Conservation (phyloP, 495 filamentous ascomycete genomes). For the Aspergillus conjunctus region DNA sequence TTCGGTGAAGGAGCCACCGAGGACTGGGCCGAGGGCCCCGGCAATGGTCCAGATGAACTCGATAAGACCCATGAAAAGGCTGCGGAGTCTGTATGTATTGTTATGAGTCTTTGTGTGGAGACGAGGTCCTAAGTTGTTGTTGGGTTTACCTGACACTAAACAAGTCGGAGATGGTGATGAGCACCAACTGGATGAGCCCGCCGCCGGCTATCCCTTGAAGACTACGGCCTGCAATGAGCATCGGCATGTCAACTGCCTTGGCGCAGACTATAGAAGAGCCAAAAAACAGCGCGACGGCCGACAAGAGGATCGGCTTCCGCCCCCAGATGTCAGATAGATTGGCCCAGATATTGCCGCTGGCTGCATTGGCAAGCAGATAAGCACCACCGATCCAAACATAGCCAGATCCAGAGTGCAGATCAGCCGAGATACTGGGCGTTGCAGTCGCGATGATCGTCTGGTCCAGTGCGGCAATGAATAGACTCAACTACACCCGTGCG, state of each 20-base stretch:
- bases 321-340: conserved; percentile 65
- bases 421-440: conserved; percentile 58
- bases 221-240: conserved; percentile 57
- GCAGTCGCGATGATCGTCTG: conserved; percentile 64
- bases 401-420: conserved; percentile 60
- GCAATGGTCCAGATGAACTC: conserved; percentile 61
- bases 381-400: conserved; percentile 71
- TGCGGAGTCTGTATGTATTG: conserved; percentile 43
- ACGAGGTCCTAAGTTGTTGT: not conserved
- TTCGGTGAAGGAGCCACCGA: conserved; percentile 69
- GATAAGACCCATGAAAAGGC: conserved; percentile 56
- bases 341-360: conserved; percentile 57
- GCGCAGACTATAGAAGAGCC: conserved; percentile 52
- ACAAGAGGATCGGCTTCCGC: conserved; percentile 54
- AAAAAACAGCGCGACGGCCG: conserved; percentile 48
- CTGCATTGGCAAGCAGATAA: conserved; percentile 59
- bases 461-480: conserved; percentile 64
- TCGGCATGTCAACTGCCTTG: conserved; percentile 49
- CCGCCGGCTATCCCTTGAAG: conserved; percentile 59
- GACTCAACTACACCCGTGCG: conserved; percentile 34
- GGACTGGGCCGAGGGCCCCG: conserved; percentile 62
- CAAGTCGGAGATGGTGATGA: conserved; percentile 58
- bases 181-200: conserved; percentile 54
- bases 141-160: conserved; percentile 55
- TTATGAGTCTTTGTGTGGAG: not conserved